Conservation (phyloP, 306 rosid genomes). For the Prinsepia uniflora region DNA sequence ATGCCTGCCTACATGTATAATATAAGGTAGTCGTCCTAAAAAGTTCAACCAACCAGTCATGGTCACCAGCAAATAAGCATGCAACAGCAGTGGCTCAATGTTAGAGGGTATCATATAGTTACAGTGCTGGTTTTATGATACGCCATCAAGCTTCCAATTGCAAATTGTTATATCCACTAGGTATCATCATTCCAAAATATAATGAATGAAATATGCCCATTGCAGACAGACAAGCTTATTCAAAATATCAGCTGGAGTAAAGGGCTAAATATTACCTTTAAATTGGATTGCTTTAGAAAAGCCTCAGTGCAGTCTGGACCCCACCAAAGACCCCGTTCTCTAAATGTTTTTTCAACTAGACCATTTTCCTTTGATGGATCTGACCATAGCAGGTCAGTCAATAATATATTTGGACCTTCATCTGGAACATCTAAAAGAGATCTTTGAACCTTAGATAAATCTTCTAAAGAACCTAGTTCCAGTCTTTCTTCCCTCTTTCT, state of each 20-base stretch:
- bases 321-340: conserved; percentile 69
- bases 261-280: conserved; percentile 51
- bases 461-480: conserved; percentile 70
- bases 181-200: background rate
- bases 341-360: conserved; percentile 52
- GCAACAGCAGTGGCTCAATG: conserved; percentile 10
- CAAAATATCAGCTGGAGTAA: background rate
- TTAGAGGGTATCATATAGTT: background rate
- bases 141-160: background rate
- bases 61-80: conserved; percentile 1
- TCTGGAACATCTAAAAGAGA: conserved; percentile 53
- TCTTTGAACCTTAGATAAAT: conserved; percentile 60
- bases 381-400: conserved; percentile 84
- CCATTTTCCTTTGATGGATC: conserved; percentile 73
- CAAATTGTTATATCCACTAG: background rate
- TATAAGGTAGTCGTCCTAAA: conserved; percentile 10
- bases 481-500: conserved; percentile 48
- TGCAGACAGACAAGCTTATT: background rate
- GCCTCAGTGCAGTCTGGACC: conserved; percentile 89
- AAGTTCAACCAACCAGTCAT: background rate
- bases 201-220: background rate
- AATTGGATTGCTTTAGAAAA: conserved; percentile 61
- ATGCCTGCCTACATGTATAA: conserved; percentile 2
- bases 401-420: conserved; percentile 56
- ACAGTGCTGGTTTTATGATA: background rate